phyloP scores from a whole-genome alignment of 805 yeast genomes.

The Cyberlindnera euphorbiiphila region DNA sequence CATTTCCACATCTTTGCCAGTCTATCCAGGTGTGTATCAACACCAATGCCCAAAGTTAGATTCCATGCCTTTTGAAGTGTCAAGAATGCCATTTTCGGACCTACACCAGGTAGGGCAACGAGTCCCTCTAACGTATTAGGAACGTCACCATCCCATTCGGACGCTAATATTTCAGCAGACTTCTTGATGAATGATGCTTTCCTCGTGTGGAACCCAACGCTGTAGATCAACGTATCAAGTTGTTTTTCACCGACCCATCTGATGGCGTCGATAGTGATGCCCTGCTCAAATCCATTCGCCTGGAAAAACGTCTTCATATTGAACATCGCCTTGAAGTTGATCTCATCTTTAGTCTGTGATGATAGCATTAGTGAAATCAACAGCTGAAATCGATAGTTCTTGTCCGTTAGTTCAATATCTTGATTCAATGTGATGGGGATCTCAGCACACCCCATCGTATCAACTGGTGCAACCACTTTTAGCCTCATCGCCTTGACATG shows the following conservation, averaged over 20 bases:
- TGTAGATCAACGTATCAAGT: slow-evolving; percentile 62
- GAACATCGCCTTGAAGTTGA: slow-evolving; percentile 68
- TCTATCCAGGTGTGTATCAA: slow-evolving; percentile 86
- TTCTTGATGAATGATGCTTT: slow-evolving; percentile 69
- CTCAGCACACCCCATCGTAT: slow-evolving; percentile 78
- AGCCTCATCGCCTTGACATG: slow-evolving; percentile 64
- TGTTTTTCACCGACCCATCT: slow-evolving; percentile 46
- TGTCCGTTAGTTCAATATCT: slow-evolving; percentile 30
- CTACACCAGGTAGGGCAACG: slow-evolving; percentile 80
- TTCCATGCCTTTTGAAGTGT: slow-evolving; percentile 82
- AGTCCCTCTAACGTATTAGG: slow-evolving; percentile 69
- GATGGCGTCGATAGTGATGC: slow-evolving; percentile 56
- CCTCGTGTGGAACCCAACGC: slow-evolving; percentile 84
- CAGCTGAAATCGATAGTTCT: slow-evolving; percentile 61
- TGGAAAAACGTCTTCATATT: slow-evolving; percentile 48
- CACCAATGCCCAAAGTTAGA: slow-evolving; percentile 80
- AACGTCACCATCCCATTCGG: slow-evolving; percentile 57
- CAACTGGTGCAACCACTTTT: slow-evolving; percentile 76
- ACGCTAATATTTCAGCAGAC: slow-evolving; percentile 50
- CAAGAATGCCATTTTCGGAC: slow-evolving; percentile 91
- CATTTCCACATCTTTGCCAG: slow-evolving; percentile 78
- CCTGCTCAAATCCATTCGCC: slow-evolving; percentile 42
- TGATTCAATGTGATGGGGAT: slow-evolving; percentile 38
- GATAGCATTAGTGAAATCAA: slow-evolving; percentile 81
- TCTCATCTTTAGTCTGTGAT: slow-evolving; percentile 89